Conservation (phyloP, 139 green algal genomes). For the Chlamydomonas urium region DNA sequence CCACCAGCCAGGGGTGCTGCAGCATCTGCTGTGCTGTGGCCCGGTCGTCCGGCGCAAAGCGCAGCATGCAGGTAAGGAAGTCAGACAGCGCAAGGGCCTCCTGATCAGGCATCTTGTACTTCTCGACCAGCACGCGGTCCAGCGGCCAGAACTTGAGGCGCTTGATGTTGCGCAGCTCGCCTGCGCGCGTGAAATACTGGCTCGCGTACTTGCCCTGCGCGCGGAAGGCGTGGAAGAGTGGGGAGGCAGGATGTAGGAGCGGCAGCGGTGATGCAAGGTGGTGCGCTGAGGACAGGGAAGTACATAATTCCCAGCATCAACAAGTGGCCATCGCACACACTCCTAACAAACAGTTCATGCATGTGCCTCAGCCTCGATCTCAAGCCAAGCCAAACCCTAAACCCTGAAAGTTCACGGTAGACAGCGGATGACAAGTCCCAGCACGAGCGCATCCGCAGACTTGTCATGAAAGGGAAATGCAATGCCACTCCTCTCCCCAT, state of each 20-base stretch:
- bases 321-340: no score
- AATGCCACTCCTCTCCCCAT: no score
- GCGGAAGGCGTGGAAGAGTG: slow-evolving; percentile 41
- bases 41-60: slow-evolving; percentile 73
- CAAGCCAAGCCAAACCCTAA: no score
- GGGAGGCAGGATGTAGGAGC: not conserved
- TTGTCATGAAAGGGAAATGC: no score
- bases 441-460: no score
- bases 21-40: slow-evolving; percentile 83
- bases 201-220: slow-evolving; percentile 66
- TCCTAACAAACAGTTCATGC: no score
- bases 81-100: slow-evolving; percentile 50
- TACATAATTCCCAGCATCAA: no score
- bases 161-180: slow-evolving; percentile 90
- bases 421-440: no score
- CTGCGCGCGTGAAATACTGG: slow-evolving; percentile 89
- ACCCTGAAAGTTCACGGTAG: no score
- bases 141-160: slow-evolving; percentile 89
- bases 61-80: slow-evolving; percentile 93
- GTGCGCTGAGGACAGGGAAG: no score
- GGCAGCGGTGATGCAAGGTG: no score
- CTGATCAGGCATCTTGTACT: slow-evolving; percentile 77
- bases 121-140: slow-evolving; percentile 83
- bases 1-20: slow-evolving; percentile 47
- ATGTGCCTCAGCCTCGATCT: no score